These are phyloP conservation scores for Saccharomycopsis hybrid DNA, from an alignment of 1,139 yeast species.

Conservation along the genomic window DNA sequence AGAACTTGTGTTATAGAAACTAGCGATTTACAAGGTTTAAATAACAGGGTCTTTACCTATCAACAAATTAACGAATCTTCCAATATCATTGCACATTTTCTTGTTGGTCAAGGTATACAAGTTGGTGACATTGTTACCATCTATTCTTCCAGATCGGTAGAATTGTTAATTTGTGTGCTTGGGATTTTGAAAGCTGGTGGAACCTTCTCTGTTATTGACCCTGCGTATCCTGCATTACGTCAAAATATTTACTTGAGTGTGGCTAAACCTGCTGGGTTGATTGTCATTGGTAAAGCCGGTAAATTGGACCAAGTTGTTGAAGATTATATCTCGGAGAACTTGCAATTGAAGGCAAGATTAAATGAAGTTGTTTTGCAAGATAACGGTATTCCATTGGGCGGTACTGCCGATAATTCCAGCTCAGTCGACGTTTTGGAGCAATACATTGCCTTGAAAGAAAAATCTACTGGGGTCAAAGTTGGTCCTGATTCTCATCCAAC, in stretches of 20 bases:
- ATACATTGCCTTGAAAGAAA: slow-evolving; percentile 40
- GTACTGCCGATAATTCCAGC: slow-evolving; percentile 21
- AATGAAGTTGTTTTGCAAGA: slow-evolving; percentile 73
- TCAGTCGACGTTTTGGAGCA: slow-evolving; percentile 45
- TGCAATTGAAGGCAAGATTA: slow-evolving; percentile 64
- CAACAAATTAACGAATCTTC: slow-evolving; percentile 87
- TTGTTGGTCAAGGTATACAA: slow-evolving; percentile 72
- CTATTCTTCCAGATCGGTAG: slow-evolving; percentile 96
- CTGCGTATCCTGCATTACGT: slow-evolving; percentile 98
- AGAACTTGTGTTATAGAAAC: slow-evolving; percentile 91
- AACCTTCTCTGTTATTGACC: slow-evolving; percentile 95
- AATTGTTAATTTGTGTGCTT: slow-evolving; percentile 91
- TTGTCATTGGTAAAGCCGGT: slow-evolving; percentile 90
- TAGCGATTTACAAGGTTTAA: slow-evolving; percentile 48
- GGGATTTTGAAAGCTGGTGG: slow-evolving; percentile 98
- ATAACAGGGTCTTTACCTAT: slow-evolving; percentile 72
- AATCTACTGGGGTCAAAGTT: slow-evolving; percentile 81
- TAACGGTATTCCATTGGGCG: slow-evolving; percentile 68
- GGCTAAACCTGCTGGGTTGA: slow-evolving; percentile 86
- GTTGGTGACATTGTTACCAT: slow-evolving; percentile 96
- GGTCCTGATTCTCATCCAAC: slow-evolving; percentile 99
- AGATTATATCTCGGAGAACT: slow-evolving; percentile 64
- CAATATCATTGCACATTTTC: slow-evolving; percentile 86
- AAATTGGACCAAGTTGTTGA: slow-evolving; percentile 66
- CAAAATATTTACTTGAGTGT: slow-evolving; percentile 89